Percentiles rank a stretch among this genome's conserved stretches.
These are phyloP conservation scores for Clitopilus passeckerianus DNA, from an alignment of 768 basidiomycete genomes.

Conservation along the genomic window DNA sequence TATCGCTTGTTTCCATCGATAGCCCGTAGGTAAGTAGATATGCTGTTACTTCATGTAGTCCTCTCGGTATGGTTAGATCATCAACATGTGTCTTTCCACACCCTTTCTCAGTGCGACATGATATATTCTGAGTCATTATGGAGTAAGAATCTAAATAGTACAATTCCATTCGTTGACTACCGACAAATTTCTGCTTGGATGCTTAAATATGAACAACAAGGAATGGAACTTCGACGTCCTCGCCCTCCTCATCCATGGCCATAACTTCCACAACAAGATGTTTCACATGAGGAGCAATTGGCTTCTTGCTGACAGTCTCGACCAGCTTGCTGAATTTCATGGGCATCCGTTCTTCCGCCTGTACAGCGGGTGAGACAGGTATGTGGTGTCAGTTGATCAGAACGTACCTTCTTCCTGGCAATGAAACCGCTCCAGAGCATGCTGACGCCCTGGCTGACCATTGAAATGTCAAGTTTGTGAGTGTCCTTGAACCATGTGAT, in stretches of 20 bases:
- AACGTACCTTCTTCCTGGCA: conserved; percentile 83
- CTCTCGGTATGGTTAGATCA: conserved; percentile 22
- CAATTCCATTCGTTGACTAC: not conserved
- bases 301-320: conserved; percentile 92
- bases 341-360: conserved; percentile 84
- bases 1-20: conserved; percentile 10
- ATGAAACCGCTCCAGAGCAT: conserved; percentile 98
- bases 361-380: not conserved
- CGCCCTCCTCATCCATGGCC: conserved; percentile 86
- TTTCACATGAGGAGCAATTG: conserved; percentile 76
- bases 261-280: conserved; percentile 92
- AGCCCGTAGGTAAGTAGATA: conserved; percentile 43
- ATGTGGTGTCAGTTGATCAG: not conserved
- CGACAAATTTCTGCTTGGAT: not conserved
- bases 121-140: not conserved
- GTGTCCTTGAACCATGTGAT: conserved; percentile 77
- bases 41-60: conserved; percentile 20
- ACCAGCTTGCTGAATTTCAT: conserved; percentile 92
- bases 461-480: conserved; percentile 84
- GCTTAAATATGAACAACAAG: conserved; percentile 62
- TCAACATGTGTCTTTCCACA: conserved; percentile 26
- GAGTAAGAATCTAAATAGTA: conserved; percentile 2
- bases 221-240: conserved; percentile 95
- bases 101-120: not conserved
- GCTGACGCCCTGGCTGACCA: conserved; percentile 97